phyloP scores from a whole-genome alignment of 768 basidiomycete species.

The Pulveroboletus sp. region DNA sequence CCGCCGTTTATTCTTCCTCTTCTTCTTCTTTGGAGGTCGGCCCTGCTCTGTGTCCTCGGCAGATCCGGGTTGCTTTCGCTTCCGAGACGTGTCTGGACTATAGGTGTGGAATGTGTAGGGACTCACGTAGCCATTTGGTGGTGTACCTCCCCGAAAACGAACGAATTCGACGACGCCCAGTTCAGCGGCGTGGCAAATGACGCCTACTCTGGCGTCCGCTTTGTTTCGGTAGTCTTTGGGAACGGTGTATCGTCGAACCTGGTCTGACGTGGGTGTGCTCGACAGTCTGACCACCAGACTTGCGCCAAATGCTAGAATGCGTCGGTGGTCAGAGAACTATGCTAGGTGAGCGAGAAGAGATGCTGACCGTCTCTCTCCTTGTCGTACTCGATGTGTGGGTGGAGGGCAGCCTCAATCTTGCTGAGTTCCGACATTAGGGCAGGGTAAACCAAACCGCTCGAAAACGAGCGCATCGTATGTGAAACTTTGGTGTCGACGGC shows the following conservation, averaged over 20 bases:
- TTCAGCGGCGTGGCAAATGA: constrained; percentile 48
- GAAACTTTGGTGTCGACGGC: constrained; percentile 47
- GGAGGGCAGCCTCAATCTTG: constrained; percentile 38
- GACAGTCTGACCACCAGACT: constrained; percentile 44
- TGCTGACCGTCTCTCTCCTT: constrained; percentile 52
- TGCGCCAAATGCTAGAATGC: constrained; percentile 52
- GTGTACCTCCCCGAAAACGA: constrained; percentile 46
- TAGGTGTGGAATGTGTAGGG: constrained; percentile 32
- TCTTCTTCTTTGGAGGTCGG: constrained; percentile 25
- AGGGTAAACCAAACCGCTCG: constrained; percentile 45
- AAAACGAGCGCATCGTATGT: constrained; percentile 42
- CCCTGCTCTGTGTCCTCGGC: constrained; percentile 13
- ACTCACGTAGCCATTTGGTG: constrained; percentile 41
- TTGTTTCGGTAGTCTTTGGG: constrained; percentile 52
- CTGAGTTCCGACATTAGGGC: constrained; percentile 43
- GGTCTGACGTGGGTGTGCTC: constrained; percentile 27
- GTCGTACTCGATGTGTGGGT: constrained; percentile 39
- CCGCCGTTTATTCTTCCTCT: constrained; percentile 29
- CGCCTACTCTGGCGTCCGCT: constrained; percentile 61
- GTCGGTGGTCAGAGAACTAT: neutral
- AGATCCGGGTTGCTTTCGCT: constrained; percentile 36
- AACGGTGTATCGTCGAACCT: constrained; percentile 45
- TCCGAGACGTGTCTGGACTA: constrained; percentile 27
- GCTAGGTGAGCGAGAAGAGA: neutral
- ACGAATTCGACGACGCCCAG: constrained; percentile 59